These are phyloP conservation scores for Syncephalastrum sp. DNA, from an alignment of 371 early-diverging fungal genomes.

Conservation along the genomic window DNA sequence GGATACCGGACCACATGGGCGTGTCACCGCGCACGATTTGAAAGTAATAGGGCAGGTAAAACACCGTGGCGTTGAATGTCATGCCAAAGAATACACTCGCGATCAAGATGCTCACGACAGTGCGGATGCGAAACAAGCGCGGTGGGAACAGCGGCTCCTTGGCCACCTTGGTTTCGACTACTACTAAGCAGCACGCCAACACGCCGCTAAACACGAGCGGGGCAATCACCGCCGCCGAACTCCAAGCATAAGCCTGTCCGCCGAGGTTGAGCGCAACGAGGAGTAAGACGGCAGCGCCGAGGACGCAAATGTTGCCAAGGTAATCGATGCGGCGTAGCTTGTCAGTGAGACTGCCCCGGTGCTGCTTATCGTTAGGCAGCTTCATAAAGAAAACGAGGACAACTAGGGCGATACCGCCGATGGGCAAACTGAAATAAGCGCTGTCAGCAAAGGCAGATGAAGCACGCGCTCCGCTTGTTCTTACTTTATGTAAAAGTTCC, in stretches of 20 bases:
- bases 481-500: conserved; percentile 54
- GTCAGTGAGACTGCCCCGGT: conserved; percentile 17
- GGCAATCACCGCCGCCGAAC: conserved; percentile 59
- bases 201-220: conserved; percentile 54
- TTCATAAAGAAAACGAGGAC: conserved; percentile 32
- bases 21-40: conserved; percentile 62
- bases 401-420: conserved; percentile 40
- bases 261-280: conserved; percentile 51
- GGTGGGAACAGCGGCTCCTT: conserved; percentile 60
- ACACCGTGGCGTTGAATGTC: conserved; percentile 54
- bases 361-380: conserved; percentile 24
- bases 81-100: conserved; percentile 58
- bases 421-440: conserved; percentile 33
- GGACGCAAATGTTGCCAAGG: conserved; percentile 34
- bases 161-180: conserved; percentile 52
- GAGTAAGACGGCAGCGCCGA: conserved; percentile 41
- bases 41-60: conserved; percentile 75
- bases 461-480: conserved; percentile 1
- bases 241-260: conserved; percentile 59
- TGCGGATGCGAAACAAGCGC: conserved; percentile 48
- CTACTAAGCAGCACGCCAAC: conserved; percentile 31
- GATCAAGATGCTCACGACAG: conserved; percentile 40
- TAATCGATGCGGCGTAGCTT: conserved; percentile 47
- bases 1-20: conserved; percentile 55
- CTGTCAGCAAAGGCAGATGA: not conserved